These are phyloP conservation scores for Dacryopinax spathularia DNA, from an alignment of 768 basidiomycete species.

Conservation along the genomic window DNA sequence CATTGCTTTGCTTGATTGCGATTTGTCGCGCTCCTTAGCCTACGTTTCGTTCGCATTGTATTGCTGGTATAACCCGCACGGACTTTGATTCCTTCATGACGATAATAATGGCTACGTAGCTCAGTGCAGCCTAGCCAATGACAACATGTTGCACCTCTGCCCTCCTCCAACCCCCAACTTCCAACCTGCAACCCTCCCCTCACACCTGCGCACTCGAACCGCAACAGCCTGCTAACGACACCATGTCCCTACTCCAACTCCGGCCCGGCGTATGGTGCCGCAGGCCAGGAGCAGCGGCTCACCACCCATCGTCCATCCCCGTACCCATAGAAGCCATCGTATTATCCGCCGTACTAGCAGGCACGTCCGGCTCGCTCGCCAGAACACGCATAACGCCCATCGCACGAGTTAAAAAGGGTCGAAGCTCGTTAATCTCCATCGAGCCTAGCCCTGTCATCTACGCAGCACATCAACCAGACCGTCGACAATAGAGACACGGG, in stretches of 20 bases:
- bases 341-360: not conserved
- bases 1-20: too few relatives aligned
- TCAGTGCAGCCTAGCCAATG: not conserved
- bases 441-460: constrained; percentile 75
- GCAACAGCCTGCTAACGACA: too few relatives aligned
- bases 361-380: constrained; percentile 5
- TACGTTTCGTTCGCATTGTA: not conserved
- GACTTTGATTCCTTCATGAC: too few relatives aligned
- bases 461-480: not conserved
- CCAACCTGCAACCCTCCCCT: too few relatives aligned
- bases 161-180: not conserved
- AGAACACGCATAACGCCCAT: constrained; percentile 62
- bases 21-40: too few relatives aligned
- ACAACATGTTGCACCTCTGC: not conserved
- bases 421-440: constrained; percentile 89
- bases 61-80: constrained; percentile 3
- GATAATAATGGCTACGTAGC: too few relatives aligned
- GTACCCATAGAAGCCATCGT: not conserved
- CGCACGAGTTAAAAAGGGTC: constrained; percentile 72
- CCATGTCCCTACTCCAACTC: too few relatives aligned
- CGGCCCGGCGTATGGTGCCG: too few relatives aligned
- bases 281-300: too few relatives aligned
- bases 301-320: not conserved
- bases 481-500: too few relatives aligned
- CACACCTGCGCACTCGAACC: too few relatives aligned